Evolutionary conservation across 495 filamentous ascomycete species (phyloP).

Genomic region (Parachaetomium inaequale): DNA sequence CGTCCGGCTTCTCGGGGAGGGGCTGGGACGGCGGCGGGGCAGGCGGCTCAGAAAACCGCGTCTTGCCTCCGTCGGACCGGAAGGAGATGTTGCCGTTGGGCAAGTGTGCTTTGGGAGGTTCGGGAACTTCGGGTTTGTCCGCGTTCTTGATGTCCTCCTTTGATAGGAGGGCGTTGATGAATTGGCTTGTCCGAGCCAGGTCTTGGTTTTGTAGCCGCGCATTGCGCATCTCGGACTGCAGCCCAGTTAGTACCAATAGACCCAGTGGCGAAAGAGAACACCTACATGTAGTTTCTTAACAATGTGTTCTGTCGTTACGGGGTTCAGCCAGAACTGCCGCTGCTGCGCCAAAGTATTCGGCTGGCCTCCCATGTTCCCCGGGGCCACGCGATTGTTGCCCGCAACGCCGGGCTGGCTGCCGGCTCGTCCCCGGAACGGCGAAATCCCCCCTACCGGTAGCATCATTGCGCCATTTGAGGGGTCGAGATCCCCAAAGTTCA

Average conservation of each 20-base stretch:
- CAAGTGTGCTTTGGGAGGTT: constrained; percentile 36
- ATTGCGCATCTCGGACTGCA: constrained; percentile 77
- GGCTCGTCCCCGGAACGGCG: constrained; percentile 61
- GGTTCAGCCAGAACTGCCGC: constrained; percentile 69
- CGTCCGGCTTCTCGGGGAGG: constrained; percentile 83
- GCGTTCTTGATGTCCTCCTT: constrained; percentile 67
- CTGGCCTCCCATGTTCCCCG: constrained; percentile 59
- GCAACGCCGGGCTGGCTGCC: constrained; percentile 67
- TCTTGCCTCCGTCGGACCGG: constrained; percentile 53
- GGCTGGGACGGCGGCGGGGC: constrained; percentile 90
- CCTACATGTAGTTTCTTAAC: constrained; percentile 90
- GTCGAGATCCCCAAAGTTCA: constrained; percentile 86
- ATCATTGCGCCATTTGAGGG: constrained; percentile 68
- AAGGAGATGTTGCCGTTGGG: constrained; percentile 47
- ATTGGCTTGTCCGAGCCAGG: constrained; percentile 73
- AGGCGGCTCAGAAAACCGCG: constrained; percentile 82
- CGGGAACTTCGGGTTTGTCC: constrained; percentile 47
- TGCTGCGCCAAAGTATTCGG: constrained; percentile 41
- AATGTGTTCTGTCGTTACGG: constrained; percentile 89
- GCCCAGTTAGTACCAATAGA: neutral
- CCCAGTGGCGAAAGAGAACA: constrained; percentile 14
- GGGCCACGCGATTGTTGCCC: constrained; percentile 54
- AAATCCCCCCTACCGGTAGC: constrained; percentile 42
- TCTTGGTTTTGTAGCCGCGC: constrained; percentile 85
- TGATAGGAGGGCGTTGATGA: constrained; percentile 69